Percentiles rank a stretch among this genome's conserved stretches.
These are phyloP conservation scores for Clonostachys rhizophaga DNA, from an alignment of 2,329 filamentous ascomycete genomes.

Conservation along the genomic window DNA sequence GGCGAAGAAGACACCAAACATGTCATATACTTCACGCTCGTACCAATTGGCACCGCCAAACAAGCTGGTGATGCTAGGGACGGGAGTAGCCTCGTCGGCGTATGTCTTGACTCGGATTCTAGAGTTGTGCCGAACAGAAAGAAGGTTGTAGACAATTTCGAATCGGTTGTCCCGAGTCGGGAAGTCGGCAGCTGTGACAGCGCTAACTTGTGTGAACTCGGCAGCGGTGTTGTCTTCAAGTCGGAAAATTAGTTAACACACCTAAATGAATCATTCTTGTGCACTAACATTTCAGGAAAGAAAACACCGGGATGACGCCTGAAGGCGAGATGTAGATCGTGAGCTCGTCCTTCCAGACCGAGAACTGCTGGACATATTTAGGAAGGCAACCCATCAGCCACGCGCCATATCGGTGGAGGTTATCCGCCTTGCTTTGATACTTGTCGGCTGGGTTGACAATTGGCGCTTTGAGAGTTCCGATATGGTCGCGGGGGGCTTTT, in stretches of 20 bases:
- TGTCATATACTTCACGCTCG: slow-evolving; percentile 94
- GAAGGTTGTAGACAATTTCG: slow-evolving; percentile 95
- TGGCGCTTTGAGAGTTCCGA: slow-evolving; percentile 67
- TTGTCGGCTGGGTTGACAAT: slow-evolving; percentile 92
- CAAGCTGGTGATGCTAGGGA: slow-evolving; percentile 80
- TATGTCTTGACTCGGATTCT: slow-evolving; percentile 98
- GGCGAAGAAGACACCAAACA: slow-evolving; percentile 96
- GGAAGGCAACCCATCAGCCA: slow-evolving; percentile 96
- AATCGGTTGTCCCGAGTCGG: slow-evolving; percentile 94
- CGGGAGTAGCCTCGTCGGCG: slow-evolving; percentile 89
- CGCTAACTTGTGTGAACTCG: slow-evolving; percentile 90
- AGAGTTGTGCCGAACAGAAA: slow-evolving; percentile 93
- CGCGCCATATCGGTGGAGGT: slow-evolving; percentile 89
- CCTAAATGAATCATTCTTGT: background rate
- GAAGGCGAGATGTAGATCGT: slow-evolving; percentile 87
- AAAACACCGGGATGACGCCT: slow-evolving; percentile 86
- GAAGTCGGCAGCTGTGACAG: slow-evolving; percentile 93
- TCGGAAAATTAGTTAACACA: background rate
- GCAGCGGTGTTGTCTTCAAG: slow-evolving; percentile 82
- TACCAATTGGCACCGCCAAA: slow-evolving; percentile 99
- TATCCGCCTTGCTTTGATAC: slow-evolving; percentile 80
- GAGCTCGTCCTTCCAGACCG: slow-evolving; percentile 98
- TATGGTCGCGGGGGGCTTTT: slow-evolving; percentile 51
- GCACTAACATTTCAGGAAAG: slow-evolving; percentile 75
- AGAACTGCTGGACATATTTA: slow-evolving; percentile 99